Conservation (phyloP, 306 rosid genomes). For the Biancaea sappan region DNA sequence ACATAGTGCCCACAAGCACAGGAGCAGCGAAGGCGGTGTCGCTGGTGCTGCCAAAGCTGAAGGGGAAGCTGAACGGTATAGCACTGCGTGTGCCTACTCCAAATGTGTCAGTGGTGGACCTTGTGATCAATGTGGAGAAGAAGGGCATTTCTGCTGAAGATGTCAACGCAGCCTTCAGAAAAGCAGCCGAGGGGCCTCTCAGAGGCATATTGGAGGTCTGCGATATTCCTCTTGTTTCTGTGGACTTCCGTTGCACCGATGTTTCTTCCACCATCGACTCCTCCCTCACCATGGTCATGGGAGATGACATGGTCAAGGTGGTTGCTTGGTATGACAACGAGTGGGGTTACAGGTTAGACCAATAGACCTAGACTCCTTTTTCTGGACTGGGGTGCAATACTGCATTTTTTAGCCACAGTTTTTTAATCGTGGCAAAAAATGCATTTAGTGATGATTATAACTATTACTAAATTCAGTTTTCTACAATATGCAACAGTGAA, state of each 20-base stretch:
- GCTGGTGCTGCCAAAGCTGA: conserved; percentile 83
- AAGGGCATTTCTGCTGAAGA: conserved; percentile 91
- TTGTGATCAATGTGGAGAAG: conserved; percentile 85
- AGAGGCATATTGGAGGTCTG: conserved; percentile 93
- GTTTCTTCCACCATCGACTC: conserved; percentile 94
- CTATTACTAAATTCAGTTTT: no score
- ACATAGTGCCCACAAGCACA: conserved; percentile 98
- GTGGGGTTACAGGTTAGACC: conserved; percentile 95
- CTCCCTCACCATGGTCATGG: conserved; percentile 98
- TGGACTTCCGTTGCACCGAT: conserved; percentile 88
- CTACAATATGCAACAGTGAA: no score
- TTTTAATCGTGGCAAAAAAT: no score
- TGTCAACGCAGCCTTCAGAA: conserved; percentile 92
- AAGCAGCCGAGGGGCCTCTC: conserved; percentile 81
- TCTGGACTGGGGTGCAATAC: no score
- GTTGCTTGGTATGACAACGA: conserved; percentile 99
- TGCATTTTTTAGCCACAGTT: no score
- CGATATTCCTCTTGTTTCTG: conserved; percentile 90
- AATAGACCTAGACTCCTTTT: no score
- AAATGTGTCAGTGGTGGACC: conserved; percentile 93
- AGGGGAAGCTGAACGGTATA: conserved; percentile 96
- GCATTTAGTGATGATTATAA: no score
- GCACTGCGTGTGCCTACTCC: conserved; percentile 99
- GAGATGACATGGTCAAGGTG: conserved; percentile 98
- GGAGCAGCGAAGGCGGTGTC: conserved; percentile 99